Evolutionary conservation across 2,329 filamentous ascomycete species (phyloP).

Genomic region (Colletotrichum tamarilloi): DNA sequence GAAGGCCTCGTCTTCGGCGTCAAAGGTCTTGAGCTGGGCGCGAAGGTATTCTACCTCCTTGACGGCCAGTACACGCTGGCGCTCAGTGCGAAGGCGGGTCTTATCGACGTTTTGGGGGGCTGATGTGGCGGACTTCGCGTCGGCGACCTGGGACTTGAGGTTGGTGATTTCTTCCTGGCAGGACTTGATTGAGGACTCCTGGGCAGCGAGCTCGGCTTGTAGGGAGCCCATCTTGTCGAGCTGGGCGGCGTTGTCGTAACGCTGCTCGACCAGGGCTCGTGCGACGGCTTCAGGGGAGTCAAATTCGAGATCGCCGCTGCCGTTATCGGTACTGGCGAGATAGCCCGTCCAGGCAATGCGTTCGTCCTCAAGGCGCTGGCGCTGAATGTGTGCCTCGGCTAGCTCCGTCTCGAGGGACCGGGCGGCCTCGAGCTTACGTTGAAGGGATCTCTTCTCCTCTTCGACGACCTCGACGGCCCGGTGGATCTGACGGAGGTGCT

Average conservation of each 20-base stretch:
- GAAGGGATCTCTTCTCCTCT: constrained; percentile 89
- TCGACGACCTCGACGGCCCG: constrained; percentile 94
- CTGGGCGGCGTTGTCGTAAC: constrained; percentile 82
- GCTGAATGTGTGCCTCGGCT: constrained; percentile 82
- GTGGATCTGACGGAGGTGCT: constrained; percentile 81
- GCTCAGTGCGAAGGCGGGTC: constrained; percentile 79
- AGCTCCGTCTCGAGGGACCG: constrained; percentile 81
- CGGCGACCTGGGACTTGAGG: constrained; percentile 77
- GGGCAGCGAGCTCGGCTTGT: constrained; percentile 81
- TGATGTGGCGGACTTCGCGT: constrained; percentile 64
- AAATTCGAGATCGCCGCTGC: constrained; percentile 75
- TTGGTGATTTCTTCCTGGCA: constrained; percentile 77
- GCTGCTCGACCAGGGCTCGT: constrained; percentile 83
- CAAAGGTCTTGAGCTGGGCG: constrained; percentile 88
- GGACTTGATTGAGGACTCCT: constrained; percentile 78
- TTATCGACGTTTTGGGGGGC: constrained; percentile 69
- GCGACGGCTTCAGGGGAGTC: constrained; percentile 90
- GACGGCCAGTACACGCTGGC: constrained; percentile 84
- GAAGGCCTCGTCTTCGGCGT: constrained; percentile 89
- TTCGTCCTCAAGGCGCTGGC: constrained; percentile 90
- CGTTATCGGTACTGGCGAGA: constrained; percentile 73
- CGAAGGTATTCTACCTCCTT: constrained; percentile 96
- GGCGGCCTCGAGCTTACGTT: constrained; percentile 81
- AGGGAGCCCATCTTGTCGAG: constrained; percentile 82
- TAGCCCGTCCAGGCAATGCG: constrained; percentile 88